Evolutionary conservation across 2,329 filamentous ascomycete genomes (phyloP).

Genomic region (Fusarium buxicola): DNA sequence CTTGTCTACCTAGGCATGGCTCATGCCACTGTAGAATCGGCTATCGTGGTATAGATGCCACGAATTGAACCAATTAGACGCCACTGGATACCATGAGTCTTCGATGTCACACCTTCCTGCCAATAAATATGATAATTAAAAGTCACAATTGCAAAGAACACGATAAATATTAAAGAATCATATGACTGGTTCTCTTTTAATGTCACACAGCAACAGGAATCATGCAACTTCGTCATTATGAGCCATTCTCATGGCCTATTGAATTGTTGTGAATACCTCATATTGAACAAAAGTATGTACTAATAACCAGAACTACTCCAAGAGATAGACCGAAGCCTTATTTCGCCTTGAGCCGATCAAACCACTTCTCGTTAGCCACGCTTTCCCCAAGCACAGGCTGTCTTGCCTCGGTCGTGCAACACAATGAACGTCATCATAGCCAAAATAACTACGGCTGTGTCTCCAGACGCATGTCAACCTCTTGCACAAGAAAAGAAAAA

Average conservation of each 20-base stretch:
- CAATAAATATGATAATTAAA: neutral
- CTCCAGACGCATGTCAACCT: constrained; percentile 19
- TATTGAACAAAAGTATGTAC: constrained; percentile 42
- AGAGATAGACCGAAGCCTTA: constrained; percentile 19
- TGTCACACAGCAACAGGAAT: neutral
- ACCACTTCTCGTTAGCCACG: constrained; percentile 16
- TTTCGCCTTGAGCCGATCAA: constrained; percentile 4
- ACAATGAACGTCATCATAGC: constrained; percentile 11
- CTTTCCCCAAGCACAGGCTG: constrained; percentile 6
- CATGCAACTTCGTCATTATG: neutral
- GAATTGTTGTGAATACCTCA: constrained; percentile 23
- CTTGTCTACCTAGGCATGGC: no score
- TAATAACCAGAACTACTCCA: constrained; percentile 17
- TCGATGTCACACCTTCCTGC: no score
- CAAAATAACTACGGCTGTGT: constrained; percentile 1
- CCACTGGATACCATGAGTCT: no score
- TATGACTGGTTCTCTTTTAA: neutral
- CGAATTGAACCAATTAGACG: no score
- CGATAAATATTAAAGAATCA: neutral
- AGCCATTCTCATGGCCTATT: neutral
- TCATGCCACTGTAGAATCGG: no score
- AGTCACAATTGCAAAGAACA: neutral
- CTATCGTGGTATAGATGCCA: no score
- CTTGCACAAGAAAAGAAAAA: constrained; percentile 14
- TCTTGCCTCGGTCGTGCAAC: constrained; percentile 17